A percentile compares a stretch with the other conserved stretches of the same genome.
phyloP scores from a whole-genome alignment of 192 early-diverging fungal species.

The Entomortierella lignicola region DNA sequence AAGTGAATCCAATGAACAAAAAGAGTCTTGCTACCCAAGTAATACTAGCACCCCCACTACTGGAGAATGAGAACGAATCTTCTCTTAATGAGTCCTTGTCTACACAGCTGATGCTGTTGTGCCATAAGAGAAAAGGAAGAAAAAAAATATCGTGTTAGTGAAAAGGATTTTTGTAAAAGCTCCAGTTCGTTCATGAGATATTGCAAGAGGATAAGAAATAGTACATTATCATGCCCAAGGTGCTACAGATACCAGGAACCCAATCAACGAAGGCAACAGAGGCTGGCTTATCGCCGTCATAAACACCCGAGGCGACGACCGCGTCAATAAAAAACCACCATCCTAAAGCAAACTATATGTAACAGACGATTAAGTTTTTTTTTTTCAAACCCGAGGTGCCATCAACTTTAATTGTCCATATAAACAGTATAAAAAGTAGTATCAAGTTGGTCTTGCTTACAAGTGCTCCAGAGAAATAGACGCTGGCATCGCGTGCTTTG shows the following conservation, averaged over 20 bases:
- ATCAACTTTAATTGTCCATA: too few relatives aligned
- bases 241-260: conserved; percentile 67
- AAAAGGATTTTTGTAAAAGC: too few relatives aligned
- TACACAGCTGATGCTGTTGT: conserved; percentile 62
- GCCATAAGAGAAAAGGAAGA: too few relatives aligned
- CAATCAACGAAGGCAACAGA: conserved; percentile 68
- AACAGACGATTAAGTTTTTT: not conserved
- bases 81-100: conserved; percentile 61
- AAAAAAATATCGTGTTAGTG: too few relatives aligned
- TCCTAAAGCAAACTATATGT: conserved; percentile 63
- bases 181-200: not conserved
- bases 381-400: not conserved
- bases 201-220: not conserved
- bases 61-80: conserved; percentile 59
- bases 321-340: conserved; percentile 76
- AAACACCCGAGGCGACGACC: conserved; percentile 48
- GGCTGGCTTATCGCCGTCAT: conserved; percentile 16
- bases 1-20: conserved; percentile 70
- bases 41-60: conserved; percentile 30
- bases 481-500: conserved; percentile 53
- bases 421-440: too few relatives aligned
- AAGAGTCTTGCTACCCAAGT: conserved; percentile 62
- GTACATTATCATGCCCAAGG: conserved; percentile 71
- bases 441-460: conserved; percentile 24
- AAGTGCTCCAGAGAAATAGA: conserved; percentile 55